A percentile compares a stretch with the other conserved stretches of the same genome.
These are phyloP conservation scores for Bassia scoparia DNA, from an alignment of 148 eudicot species.

Conservation along the genomic window DNA sequence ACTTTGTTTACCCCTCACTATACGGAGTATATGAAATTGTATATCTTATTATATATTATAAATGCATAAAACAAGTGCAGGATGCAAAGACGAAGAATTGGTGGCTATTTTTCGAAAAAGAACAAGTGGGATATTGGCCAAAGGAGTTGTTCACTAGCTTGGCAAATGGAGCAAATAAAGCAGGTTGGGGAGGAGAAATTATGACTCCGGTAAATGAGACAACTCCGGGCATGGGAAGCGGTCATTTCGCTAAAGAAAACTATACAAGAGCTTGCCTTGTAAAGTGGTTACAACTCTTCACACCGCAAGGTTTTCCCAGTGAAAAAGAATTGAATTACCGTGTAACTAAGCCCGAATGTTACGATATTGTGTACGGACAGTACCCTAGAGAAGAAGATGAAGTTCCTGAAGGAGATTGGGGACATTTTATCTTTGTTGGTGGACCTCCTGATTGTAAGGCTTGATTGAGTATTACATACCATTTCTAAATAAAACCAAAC, in stretches of 20 bases:
- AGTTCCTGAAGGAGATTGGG: not conserved
- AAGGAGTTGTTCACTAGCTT: constrained; percentile 6
- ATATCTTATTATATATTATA: not conserved
- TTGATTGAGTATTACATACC: not conserved
- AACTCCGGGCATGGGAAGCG: constrained; percentile 1
- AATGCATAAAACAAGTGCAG: not conserved
- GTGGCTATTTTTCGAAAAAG: not conserved
- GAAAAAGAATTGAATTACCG: not conserved
- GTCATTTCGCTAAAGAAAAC: constrained; percentile 1
- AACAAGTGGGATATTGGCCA: constrained; percentile 1
- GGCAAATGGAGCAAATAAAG: not conserved
- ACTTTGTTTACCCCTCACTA: not conserved
- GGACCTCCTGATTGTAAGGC: not conserved
- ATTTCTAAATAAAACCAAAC: too few relatives aligned
- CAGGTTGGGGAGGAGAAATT: constrained; percentile 9
- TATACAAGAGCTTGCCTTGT: not conserved
- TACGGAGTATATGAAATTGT: too few relatives aligned
- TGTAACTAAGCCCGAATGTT: not conserved
- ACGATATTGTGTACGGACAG: not conserved
- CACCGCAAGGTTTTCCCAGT: not conserved
- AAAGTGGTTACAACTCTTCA: not conserved
- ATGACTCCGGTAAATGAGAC: not conserved
- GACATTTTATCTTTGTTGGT: not conserved
- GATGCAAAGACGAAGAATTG: constrained; percentile 7
- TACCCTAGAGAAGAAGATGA: not conserved